phyloP scores from a whole-genome alignment of 2,329 filamentous ascomycete genomes.

The Cytospora piceae region DNA sequence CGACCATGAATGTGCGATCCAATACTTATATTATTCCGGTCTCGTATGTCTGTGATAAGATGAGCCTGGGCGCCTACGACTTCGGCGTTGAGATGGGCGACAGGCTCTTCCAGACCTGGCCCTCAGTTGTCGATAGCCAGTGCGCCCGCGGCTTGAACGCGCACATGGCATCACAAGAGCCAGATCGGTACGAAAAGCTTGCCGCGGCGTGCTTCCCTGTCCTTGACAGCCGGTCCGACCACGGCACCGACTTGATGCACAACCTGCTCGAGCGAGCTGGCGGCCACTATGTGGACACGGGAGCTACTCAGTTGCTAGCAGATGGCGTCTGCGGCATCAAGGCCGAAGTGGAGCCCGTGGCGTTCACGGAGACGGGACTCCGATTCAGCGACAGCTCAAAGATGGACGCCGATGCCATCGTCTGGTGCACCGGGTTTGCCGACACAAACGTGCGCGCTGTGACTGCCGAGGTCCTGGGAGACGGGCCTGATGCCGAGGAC shows the following conservation, averaged over 20 bases:
- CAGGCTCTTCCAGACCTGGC: constrained; percentile 30
- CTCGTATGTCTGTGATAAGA: constrained; percentile 36
- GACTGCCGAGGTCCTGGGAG: constrained; percentile 38
- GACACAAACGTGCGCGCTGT: constrained; percentile 37
- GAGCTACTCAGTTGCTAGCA: constrained; percentile 38
- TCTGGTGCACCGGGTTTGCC: constrained; percentile 47
- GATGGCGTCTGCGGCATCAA: constrained; percentile 40
- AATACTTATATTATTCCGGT: constrained; percentile 41
- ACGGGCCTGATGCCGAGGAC: constrained; percentile 32
- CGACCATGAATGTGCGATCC: constrained; percentile 42
- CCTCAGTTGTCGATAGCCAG: constrained; percentile 33
- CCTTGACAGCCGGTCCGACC: constrained; percentile 37
- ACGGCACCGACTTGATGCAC: constrained; percentile 35
- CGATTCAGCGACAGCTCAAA: constrained; percentile 40
- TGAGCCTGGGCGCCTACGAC: constrained; percentile 39
- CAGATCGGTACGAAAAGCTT: constrained; percentile 41
- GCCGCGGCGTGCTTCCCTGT: constrained; percentile 43
- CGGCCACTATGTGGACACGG: constrained; percentile 46
- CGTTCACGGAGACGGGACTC: constrained; percentile 39
- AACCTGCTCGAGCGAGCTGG: constrained; percentile 42
- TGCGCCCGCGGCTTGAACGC: constrained; percentile 33
- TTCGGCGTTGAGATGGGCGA: constrained; percentile 34
- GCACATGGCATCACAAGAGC: constrained; percentile 37
- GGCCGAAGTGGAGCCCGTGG: constrained; percentile 38
- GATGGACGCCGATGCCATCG: constrained; percentile 41